These are phyloP conservation scores for Fusarium subtropicale DNA, from an alignment of 2,329 filamentous ascomycete species.

Conservation along the genomic window DNA sequence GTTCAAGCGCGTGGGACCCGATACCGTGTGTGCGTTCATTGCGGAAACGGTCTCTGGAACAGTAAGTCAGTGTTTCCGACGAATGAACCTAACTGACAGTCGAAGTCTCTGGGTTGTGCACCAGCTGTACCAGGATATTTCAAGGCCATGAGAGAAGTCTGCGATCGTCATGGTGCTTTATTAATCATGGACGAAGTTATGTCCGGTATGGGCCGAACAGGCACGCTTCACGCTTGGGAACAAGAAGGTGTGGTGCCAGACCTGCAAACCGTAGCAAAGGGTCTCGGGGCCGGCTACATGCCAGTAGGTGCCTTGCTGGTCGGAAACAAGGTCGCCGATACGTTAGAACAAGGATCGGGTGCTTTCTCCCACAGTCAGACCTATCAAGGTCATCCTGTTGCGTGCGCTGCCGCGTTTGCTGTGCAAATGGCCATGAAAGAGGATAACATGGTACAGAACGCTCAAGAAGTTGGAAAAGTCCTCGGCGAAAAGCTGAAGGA, in stretches of 20 bases:
- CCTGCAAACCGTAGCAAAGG: constrained; percentile 74
- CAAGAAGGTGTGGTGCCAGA: constrained; percentile 68
- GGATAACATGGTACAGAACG: constrained; percentile 32
- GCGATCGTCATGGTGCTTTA: constrained; percentile 65
- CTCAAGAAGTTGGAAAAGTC: not conserved
- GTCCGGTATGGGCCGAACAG: constrained; percentile 73
- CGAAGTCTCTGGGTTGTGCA: constrained; percentile 34
- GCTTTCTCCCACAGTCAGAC: constrained; percentile 69
- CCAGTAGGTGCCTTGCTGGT: constrained; percentile 33
- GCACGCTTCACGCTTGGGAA: constrained; percentile 72
- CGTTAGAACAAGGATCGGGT: constrained; percentile 24
- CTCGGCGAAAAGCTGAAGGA: constrained; percentile 13
- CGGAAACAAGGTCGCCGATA: constrained; percentile 13
- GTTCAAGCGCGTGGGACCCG: constrained; percentile 28
- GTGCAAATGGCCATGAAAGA: constrained; percentile 49
- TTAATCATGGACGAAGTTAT: constrained; percentile 73
- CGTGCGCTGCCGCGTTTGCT: constrained; percentile 54
- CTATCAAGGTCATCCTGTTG: constrained; percentile 57
- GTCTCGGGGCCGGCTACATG: constrained; percentile 58
- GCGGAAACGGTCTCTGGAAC: constrained; percentile 41
- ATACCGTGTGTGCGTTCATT: constrained; percentile 38
- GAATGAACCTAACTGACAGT: fast-evolving
- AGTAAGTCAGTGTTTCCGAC: not conserved
- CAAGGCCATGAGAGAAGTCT: constrained; percentile 62
- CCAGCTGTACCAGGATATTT: constrained; percentile 60